Evolutionary conservation across 148 eudicot species (phyloP).

Genomic region (Rhododendron henanense): DNA sequence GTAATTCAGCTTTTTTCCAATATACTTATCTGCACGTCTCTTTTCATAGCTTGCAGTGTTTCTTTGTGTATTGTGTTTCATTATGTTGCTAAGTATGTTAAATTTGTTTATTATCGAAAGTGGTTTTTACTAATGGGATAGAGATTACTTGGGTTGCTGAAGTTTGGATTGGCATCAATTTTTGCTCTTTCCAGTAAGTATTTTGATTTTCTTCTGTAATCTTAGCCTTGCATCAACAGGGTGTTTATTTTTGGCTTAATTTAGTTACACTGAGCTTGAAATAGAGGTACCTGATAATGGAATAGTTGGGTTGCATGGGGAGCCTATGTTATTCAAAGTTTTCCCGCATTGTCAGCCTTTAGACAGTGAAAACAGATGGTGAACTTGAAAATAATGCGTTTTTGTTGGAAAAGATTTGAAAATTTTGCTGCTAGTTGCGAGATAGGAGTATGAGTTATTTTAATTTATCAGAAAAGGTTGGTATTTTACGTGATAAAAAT

Average conservation of each 20-base stretch:
- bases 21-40: neutral
- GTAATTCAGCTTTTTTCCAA: neutral
- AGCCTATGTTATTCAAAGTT: constrained; percentile 70
- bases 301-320: constrained; percentile 81
- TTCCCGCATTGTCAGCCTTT: constrained; percentile 78
- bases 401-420: neutral
- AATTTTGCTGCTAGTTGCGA: neutral
- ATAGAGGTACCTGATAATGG: constrained; percentile 81
- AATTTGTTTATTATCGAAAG: neutral
- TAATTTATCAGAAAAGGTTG: neutral
- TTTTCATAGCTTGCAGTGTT: neutral
- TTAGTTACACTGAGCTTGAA: constrained; percentile 41
- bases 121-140: neutral
- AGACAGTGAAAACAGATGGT: constrained; percentile 83
- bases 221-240: constrained; percentile 1
- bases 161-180: neutral
- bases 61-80: neutral
- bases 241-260: constrained; percentile 15
- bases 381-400: constrained; percentile 4
- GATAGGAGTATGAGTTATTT: neutral
- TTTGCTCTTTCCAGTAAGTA: neutral
- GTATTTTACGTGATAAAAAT: too few relatives aligned
- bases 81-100: neutral
- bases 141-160: constrained; percentile 1
- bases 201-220: neutral